Percentiles rank a stretch among this genome's conserved stretches.
These are phyloP conservation scores for Cladosporium sp. DNA, from an alignment of 2,329 filamentous ascomycete genomes.

Conservation along the genomic window DNA sequence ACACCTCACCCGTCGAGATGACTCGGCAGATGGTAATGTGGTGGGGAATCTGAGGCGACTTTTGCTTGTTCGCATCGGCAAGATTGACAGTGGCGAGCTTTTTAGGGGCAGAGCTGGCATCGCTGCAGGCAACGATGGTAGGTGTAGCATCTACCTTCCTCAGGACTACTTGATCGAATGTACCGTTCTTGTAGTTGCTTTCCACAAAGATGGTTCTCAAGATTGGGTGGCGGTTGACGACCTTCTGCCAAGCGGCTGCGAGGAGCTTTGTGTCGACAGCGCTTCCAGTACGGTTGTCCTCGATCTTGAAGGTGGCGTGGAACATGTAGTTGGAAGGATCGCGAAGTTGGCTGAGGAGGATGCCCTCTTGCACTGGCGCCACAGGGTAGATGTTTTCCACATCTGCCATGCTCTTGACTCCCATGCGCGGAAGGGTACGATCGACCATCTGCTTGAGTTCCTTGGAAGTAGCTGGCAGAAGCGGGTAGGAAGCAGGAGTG, in stretches of 20 bases:
- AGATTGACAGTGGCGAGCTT: conserved; percentile 20
- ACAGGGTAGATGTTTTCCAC: conserved; percentile 12
- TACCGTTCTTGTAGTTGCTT: conserved; percentile 8
- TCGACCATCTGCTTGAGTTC: conserved; percentile 10
- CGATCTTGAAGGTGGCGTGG: conserved; percentile 13
- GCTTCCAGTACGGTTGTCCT: not conserved
- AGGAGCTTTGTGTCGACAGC: conserved; percentile 29
- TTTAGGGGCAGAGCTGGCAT: not conserved
- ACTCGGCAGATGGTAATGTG: conserved; percentile 10
- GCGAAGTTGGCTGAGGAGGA: conserved; percentile 12
- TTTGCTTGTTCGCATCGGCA: conserved; percentile 43
- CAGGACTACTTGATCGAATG: conserved; percentile 9
- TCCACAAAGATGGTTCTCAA: conserved; percentile 36
- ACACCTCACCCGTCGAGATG: conserved; percentile 7
- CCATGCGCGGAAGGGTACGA: conserved; percentile 4
- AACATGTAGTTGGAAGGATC: conserved; percentile 12
- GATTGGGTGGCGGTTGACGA: conserved; percentile 30
- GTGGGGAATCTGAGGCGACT: conserved; percentile 6
- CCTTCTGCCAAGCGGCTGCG: conserved; percentile 34
- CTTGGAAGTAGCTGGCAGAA: not conserved
- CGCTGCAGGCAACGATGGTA: conserved; percentile 6
- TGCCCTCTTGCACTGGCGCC: conserved; percentile 13
- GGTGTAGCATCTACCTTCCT: conserved; percentile 5
- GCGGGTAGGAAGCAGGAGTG: conserved; percentile 4
- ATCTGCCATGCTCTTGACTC: not conserved